phyloP scores from a whole-genome alignment of 805 yeast species.

The Geotrichum ghanense region DNA sequence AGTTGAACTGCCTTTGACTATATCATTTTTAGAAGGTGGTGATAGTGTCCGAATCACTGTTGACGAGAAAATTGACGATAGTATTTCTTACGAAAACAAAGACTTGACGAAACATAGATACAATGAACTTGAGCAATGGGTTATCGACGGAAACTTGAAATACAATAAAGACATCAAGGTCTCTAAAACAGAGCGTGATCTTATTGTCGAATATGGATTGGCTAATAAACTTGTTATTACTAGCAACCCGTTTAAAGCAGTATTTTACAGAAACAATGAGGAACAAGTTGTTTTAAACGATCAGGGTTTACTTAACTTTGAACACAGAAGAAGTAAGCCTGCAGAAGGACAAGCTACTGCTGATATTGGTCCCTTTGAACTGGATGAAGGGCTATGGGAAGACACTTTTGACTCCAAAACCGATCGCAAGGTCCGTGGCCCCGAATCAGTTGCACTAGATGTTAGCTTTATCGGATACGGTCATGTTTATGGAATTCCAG shows the following conservation, averaged over 20 bases:
- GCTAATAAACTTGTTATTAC: conserved; percentile 34
- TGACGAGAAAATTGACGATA: conserved; percentile 40
- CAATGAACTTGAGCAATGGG: conserved; percentile 49
- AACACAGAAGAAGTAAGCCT: conserved; percentile 53
- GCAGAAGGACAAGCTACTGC: conserved; percentile 22
- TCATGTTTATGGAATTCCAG: conserved; percentile 89
- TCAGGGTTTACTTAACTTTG: conserved; percentile 61
- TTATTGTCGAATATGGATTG: conserved; percentile 26
- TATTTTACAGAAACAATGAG: conserved; percentile 34
- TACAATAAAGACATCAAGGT: conserved; percentile 9
- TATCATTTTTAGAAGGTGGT: conserved; percentile 45
- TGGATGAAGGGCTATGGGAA: conserved; percentile 50
- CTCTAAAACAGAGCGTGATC: not conserved
- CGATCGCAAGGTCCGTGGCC: conserved; percentile 56
- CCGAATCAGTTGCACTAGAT: conserved; percentile 82
- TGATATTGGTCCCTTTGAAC: conserved; percentile 34
- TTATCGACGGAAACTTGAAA: conserved; percentile 28
- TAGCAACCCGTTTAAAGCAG: conserved; percentile 39
- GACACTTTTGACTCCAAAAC: conserved; percentile 60
- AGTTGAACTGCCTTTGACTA: conserved; percentile 44
- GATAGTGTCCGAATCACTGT: conserved; percentile 55
- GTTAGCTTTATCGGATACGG: conserved; percentile 47
- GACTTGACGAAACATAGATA: conserved; percentile 40
- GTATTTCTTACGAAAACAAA: conserved; percentile 19
- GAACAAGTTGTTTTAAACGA: conserved; percentile 55